Evolutionary conservation across 1,284 basidiomycete species (phyloP).

Genomic region (Fomitopsis betulina): DNA sequence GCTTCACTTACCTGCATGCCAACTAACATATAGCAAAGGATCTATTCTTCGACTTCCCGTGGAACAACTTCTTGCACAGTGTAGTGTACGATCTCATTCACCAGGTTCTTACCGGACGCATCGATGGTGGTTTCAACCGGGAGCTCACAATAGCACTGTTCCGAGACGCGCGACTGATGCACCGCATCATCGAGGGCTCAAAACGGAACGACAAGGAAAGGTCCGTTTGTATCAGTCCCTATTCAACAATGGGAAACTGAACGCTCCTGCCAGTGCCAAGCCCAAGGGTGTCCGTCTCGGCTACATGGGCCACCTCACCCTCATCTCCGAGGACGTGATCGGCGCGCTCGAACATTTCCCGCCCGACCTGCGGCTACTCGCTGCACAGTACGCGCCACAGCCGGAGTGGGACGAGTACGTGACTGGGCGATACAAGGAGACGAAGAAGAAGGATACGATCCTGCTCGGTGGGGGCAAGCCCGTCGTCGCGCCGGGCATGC

Average conservation of each 20-base stretch:
- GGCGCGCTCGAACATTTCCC: slow-evolving; percentile 85
- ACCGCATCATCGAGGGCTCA: slow-evolving; percentile 83
- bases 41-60: slow-evolving; percentile 93
- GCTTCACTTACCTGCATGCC: slow-evolving; percentile 1
- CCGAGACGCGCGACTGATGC: slow-evolving; percentile 72
- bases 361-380: slow-evolving; percentile 62
- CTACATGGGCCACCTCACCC: slow-evolving; percentile 95
- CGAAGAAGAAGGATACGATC: slow-evolving; percentile 77
- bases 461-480: slow-evolving; percentile 84
- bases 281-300: slow-evolving; percentile 78
- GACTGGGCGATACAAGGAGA: slow-evolving; percentile 76
- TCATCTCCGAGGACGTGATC: slow-evolving; percentile 91
- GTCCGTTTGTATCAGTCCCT: slow-evolving; percentile 36
- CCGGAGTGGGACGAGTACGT: slow-evolving; percentile 90
- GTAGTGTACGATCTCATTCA: slow-evolving; percentile 96
- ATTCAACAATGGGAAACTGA: neutral
- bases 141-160: slow-evolving; percentile 82
- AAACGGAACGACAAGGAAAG: slow-evolving; percentile 69
- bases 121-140: slow-evolving; percentile 75
- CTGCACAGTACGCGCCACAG: slow-evolving; percentile 65
- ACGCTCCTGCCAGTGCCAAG: slow-evolving; percentile 39
- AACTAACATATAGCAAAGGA: slow-evolving; percentile 45
- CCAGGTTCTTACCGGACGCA: slow-evolving; percentile 87
- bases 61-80: slow-evolving; percentile 98
- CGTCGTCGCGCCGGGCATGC: slow-evolving; percentile 39